Conservation (phyloP, 805 yeast species). For the Saturnispora silvae region DNA sequence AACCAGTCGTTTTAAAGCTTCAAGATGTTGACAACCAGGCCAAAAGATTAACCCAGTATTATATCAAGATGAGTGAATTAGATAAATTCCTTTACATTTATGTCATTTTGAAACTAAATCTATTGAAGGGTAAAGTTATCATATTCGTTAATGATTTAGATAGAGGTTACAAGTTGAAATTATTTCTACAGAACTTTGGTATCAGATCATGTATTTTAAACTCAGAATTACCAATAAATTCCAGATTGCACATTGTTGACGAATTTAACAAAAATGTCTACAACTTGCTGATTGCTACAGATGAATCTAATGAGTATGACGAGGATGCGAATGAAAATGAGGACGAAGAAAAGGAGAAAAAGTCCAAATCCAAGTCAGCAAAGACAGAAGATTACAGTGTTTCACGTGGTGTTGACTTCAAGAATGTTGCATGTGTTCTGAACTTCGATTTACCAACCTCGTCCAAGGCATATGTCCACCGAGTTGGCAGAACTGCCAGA, state of each 20-base stretch:
- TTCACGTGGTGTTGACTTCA: slow-evolving; percentile 93
- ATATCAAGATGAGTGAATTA: slow-evolving; percentile 75
- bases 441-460: slow-evolving; percentile 91
- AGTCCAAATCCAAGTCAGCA: slow-evolving; percentile 19
- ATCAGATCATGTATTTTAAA: slow-evolving; percentile 79
- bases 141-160: slow-evolving; percentile 90
- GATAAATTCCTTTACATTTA: slow-evolving; percentile 87
- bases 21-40: slow-evolving; percentile 50
- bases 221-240: slow-evolving; percentile 85
- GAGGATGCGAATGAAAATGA: slow-evolving; percentile 21
- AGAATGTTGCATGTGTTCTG: slow-evolving; percentile 90
- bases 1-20: slow-evolving; percentile 71
- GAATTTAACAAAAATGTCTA: slow-evolving; percentile 88
- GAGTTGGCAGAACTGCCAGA: slow-evolving; percentile 96
- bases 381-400: slow-evolving; percentile 73
- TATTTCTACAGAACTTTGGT: slow-evolving; percentile 92
- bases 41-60: slow-evolving; percentile 68
- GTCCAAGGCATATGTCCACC: slow-evolving; percentile 80
- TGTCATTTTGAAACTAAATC: slow-evolving; percentile 78
- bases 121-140: slow-evolving; percentile 84
- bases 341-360: slow-evolving; percentile 28
- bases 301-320: slow-evolving; percentile 60
- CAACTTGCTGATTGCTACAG: slow-evolving; percentile 85
- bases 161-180: slow-evolving; percentile 84
- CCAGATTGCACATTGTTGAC: slow-evolving; percentile 90